Percentiles rank a stretch among this genome's conserved stretches.
These are phyloP conservation scores for Xylariaceae sp. DNA, from an alignment of 2,329 filamentous ascomycete species.

Conservation along the genomic window DNA sequence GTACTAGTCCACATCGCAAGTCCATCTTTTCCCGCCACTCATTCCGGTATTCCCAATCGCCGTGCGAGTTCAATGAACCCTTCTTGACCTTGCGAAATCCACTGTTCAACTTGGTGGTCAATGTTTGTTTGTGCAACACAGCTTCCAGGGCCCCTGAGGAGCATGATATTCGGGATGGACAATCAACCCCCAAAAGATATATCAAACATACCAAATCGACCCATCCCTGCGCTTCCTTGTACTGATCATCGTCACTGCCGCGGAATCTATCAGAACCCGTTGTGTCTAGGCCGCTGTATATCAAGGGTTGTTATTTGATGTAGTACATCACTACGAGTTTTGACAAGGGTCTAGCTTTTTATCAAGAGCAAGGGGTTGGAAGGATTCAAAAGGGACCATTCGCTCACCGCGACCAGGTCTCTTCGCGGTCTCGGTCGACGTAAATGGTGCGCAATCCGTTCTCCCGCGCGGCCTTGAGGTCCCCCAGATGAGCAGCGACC, in stretches of 20 bases:
- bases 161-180: too few relatives aligned
- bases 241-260: slow-evolving; percentile 44
- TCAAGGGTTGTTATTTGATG: too few relatives aligned
- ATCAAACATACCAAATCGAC: slow-evolving; percentile 51
- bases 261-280: background rate
- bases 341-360: too few relatives aligned
- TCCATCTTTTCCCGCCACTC: background rate
- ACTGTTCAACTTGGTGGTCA: slow-evolving; percentile 28
- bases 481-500: slow-evolving; percentile 71
- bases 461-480: slow-evolving; percentile 62
- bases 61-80: slow-evolving; percentile 51
- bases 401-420: slow-evolving; percentile 47
- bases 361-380: background rate
- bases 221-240: slow-evolving; percentile 52
- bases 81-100: slow-evolving; percentile 48
- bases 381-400: background rate
- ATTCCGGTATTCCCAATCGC: slow-evolving; percentile 37
- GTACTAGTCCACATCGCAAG: background rate
- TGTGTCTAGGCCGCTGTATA: background rate
- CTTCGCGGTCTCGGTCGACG: slow-evolving; percentile 63
- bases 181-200: background rate
- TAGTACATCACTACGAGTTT: too few relatives aligned
- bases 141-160: too few relatives aligned
- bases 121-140: background rate
- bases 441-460: slow-evolving; percentile 62